These are phyloP conservation scores for Podospora tetraspora DNA, from an alignment of 495 filamentous ascomycete species.

Conservation along the genomic window DNA sequence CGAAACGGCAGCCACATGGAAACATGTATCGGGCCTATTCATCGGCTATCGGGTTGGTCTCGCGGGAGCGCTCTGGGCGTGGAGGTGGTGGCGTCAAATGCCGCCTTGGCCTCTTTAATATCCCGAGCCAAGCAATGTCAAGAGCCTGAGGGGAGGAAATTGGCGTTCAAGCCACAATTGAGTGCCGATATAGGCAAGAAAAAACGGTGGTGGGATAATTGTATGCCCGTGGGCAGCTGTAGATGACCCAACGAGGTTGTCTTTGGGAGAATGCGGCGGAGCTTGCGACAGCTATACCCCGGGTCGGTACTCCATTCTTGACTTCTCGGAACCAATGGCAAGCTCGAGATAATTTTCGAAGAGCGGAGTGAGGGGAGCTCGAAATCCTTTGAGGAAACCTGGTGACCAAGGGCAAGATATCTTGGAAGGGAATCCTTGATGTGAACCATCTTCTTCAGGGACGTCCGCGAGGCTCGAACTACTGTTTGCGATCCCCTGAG, in stretches of 20 bases:
- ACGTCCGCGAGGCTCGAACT: neutral
- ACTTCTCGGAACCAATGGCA: neutral
- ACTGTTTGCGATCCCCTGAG: neutral
- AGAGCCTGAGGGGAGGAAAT: neutral
- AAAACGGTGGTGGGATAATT: neutral
- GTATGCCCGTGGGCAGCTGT: neutral
- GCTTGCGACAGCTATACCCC: neutral
- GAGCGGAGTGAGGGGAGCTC: neutral
- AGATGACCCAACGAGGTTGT: neutral
- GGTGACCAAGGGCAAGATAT: neutral
- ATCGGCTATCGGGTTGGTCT: conserved; percentile 19
- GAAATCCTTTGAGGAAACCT: neutral
- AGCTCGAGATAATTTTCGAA: neutral
- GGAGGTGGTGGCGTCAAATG: conserved; percentile 4
- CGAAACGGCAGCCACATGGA: conserved; percentile 8
- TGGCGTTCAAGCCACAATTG: conserved; percentile 12
- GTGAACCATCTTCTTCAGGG: neutral
- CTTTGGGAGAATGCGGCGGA: neutral
- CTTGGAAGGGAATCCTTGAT: neutral
- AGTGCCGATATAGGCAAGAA: neutral
- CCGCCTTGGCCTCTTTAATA: conserved; percentile 17
- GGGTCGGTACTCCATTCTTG: neutral
- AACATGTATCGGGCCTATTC: conserved; percentile 23
- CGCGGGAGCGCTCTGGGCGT: conserved; percentile 17
- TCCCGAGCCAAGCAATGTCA: conserved; percentile 10